Conservation (phyloP, 176 grass and related monocot species). For the Triticum aestivum region IWGSC_CS_RefSeq_v2.1 NC_057811.1:488779991-488780490, state of each 20-base stretch:
- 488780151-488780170: background rate
- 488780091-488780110: background rate
- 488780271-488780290: background rate
- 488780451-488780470: too few species aligned
- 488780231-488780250: background rate
- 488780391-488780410: background rate
- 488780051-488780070: background rate
- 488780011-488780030: constrained; percentile 50
- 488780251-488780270: background rate
- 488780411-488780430: too few species aligned
- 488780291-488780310: background rate
- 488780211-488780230: background rate
- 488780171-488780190: background rate
- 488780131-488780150: background rate
- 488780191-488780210: background rate
- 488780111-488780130: too few species aligned
- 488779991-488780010: constrained; percentile 27
- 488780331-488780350: background rate
- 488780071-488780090: background rate
- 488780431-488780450: too few species aligned
- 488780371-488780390: constrained; percentile 24
- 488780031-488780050: constrained; percentile 1
- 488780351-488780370: background rate
- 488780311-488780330: background rate
- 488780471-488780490: too few species aligned